Evolutionary conservation across 495 filamentous ascomycete genomes (phyloP).

Genomic region (Cenococcum geophilum): DNA sequence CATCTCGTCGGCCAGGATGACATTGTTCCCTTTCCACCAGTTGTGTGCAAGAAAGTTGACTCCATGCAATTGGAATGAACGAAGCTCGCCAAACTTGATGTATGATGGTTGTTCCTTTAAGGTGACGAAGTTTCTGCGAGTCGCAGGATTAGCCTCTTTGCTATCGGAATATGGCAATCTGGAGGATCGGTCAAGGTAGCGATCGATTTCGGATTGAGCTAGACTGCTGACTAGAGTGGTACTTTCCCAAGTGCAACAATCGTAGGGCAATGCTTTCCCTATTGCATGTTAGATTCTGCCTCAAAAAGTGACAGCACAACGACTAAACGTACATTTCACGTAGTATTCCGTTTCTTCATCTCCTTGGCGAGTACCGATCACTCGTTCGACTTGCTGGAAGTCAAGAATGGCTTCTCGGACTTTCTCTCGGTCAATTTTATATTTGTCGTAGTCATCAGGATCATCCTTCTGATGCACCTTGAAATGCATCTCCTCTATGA

Average conservation of each 20-base stretch:
- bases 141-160: constrained; percentile 65
- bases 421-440: constrained; percentile 80
- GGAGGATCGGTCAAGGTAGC: constrained; percentile 73
- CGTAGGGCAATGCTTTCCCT: constrained; percentile 78
- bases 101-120: constrained; percentile 77
- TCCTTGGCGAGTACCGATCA: constrained; percentile 72
- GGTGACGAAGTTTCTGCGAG: constrained; percentile 61
- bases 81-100: constrained; percentile 75
- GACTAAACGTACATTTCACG: constrained; percentile 67
- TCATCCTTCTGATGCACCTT: constrained; percentile 41
- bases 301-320: constrained; percentile 9
- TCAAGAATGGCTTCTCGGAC: constrained; percentile 77
- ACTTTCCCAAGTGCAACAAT: constrained; percentile 90
- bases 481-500: constrained; percentile 13
- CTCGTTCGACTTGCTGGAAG: constrained; percentile 83
- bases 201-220: constrained; percentile 81
- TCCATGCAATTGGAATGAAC: constrained; percentile 90
- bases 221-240: constrained; percentile 65
- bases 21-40: constrained; percentile 86
- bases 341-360: constrained; percentile 77
- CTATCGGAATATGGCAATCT: constrained; percentile 69
- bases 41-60: constrained; percentile 92
- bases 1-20: constrained; percentile 98
- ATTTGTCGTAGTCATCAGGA: constrained; percentile 84
- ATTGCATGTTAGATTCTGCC: constrained; percentile 24